Percentiles rank a stretch among this genome's conserved stretches.
phyloP scores from a whole-genome alignment of 108 stramenopile species.

The Schizochytrium sp. region DNA sequence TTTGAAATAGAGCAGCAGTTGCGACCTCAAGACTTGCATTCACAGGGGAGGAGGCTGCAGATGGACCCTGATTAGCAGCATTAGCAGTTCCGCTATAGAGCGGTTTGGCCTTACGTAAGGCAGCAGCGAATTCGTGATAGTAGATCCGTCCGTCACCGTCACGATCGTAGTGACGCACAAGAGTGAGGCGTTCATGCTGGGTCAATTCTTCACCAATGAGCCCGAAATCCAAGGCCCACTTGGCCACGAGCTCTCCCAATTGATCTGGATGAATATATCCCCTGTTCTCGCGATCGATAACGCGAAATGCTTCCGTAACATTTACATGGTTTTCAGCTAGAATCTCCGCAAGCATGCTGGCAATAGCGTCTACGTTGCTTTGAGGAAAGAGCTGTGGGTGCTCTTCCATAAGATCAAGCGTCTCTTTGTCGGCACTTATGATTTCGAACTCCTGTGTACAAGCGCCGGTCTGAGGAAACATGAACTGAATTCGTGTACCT shows the following conservation, averaged over 20 bases:
- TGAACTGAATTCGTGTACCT: conserved; percentile 60
- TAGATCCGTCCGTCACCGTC: conserved; percentile 57
- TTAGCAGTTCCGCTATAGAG: neutral
- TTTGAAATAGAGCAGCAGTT: neutral
- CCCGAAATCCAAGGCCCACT: conserved; percentile 53
- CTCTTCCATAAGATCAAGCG: conserved; percentile 52
- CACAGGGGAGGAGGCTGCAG: neutral
- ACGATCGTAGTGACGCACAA: conserved; percentile 57
- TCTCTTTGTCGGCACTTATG: conserved; percentile 14
- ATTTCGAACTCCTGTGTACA: conserved; percentile 52
- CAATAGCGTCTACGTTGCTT: conserved; percentile 36
- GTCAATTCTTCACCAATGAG: conserved; percentile 40
- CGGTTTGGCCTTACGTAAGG: conserved; percentile 24
- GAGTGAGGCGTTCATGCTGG: conserved; percentile 26
- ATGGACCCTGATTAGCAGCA: neutral
- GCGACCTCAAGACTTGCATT: conserved; percentile 15
- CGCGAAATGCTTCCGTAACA: conserved; percentile 48
- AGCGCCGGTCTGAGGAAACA: conserved; percentile 62
- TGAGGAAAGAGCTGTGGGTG: conserved; percentile 27
- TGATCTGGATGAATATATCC: conserved; percentile 43
- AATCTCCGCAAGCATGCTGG: conserved; percentile 42
- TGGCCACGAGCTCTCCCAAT: conserved; percentile 22
- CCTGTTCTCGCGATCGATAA: conserved; percentile 22
- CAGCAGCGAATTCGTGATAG: conserved; percentile 44
- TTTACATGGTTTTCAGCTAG: conserved; percentile 45